phyloP scores from a whole-genome alignment of 176 grass and related monocot species.

The Paspalum vaginatum region DNA sequence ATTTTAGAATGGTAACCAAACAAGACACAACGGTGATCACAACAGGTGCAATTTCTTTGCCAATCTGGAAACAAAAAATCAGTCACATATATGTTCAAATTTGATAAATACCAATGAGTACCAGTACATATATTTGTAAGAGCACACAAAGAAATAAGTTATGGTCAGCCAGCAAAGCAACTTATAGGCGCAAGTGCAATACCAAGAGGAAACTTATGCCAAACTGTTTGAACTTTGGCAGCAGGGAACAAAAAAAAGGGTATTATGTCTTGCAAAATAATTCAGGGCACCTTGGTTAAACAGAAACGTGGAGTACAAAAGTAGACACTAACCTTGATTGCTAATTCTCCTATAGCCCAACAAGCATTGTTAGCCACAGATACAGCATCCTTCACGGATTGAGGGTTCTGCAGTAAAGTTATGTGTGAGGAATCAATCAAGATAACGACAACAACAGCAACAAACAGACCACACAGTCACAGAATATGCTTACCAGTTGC shows the following conservation, averaged over 20 bases:
- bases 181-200: background rate
- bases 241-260: background rate
- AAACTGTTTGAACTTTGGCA: background rate
- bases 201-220: slow-evolving; percentile 11
- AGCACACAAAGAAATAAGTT: background rate
- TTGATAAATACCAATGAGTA: slow-evolving; percentile 3
- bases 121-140: background rate
- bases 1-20: slow-evolving; percentile 76
- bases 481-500: slow-evolving; percentile 68
- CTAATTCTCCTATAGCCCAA: slow-evolving; percentile 98
- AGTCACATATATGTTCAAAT: background rate
- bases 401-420: slow-evolving; percentile 60
- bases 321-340: slow-evolving; percentile 69
- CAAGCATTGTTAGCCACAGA: slow-evolving; percentile 99
- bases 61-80: slow-evolving; percentile 60
- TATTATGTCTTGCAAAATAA: background rate
- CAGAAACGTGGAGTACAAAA: background rate
- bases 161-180: background rate
- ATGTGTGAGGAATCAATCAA: slow-evolving; percentile 35
- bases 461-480: background rate
- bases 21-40: slow-evolving; percentile 75
- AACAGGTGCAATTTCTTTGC: slow-evolving; percentile 82
- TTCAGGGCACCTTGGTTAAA: background rate
- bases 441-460: background rate
- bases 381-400: slow-evolving; percentile 79